These are phyloP conservation scores for Cyberlindnera sargentensis DNA, from an alignment of 805 yeast genomes.

Conservation along the genomic window DNA sequence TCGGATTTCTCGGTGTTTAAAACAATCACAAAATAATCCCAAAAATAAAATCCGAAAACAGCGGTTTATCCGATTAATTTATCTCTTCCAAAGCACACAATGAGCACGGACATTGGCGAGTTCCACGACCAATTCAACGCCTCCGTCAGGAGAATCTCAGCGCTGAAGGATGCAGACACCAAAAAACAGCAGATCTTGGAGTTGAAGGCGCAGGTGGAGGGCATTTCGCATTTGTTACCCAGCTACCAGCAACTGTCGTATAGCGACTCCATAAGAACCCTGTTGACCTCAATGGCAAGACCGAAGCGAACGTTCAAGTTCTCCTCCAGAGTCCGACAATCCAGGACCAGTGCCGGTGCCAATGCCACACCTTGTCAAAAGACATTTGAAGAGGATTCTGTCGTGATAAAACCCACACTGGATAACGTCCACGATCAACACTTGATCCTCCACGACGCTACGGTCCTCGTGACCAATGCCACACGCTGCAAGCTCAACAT, in stretches of 20 bases:
- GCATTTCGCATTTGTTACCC: constrained; percentile 16
- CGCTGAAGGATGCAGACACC: background rate
- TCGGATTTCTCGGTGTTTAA: background rate
- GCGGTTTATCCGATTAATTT: background rate
- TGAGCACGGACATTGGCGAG: constrained; percentile 4
- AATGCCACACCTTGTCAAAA: too few species aligned
- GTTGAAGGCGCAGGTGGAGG: constrained; percentile 11
- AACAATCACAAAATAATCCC: background rate
- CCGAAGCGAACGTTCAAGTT: constrained; percentile 10
- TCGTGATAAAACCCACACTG: background rate
- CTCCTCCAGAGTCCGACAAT: constrained; percentile 2
- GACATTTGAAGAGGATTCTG: too few species aligned
- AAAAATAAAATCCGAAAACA: background rate
- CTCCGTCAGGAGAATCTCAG: background rate
- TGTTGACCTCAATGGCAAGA: constrained; percentile 3
- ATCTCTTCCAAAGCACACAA: background rate
- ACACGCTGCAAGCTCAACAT: constrained; percentile 7
- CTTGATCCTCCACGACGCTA: background rate
- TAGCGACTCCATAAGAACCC: constrained; percentile 9
- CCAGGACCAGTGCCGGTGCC: background rate
- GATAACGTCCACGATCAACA: background rate
- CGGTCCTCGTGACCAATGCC: constrained; percentile 6
- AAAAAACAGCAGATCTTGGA: constrained; percentile 1
- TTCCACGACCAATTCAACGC: constrained; percentile 3
- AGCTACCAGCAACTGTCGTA: constrained; percentile 17